Base-by-base conservation (phyloP, 2,329 filamentous ascomycete species). In the Penicillium sp. region DNA sequence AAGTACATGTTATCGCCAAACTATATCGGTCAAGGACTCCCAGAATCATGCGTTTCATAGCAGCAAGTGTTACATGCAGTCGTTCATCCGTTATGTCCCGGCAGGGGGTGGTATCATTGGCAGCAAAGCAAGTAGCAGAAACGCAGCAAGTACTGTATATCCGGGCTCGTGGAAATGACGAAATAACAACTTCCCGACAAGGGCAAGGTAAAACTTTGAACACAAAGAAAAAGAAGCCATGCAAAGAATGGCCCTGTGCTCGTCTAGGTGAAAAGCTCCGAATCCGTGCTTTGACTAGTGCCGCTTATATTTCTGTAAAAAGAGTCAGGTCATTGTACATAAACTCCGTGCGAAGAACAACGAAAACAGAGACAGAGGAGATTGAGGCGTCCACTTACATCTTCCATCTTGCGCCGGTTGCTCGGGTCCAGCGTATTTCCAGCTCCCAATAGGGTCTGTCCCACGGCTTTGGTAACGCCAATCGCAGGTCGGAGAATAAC, bases 401-500 rank as follows among this genome's bases (percentile, higher is more conserved):
- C 93, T 69, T 96, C 91, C 70, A 92, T 87, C 72, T 90, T 87
- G 69, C 91, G 84, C 71, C 89, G 80, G 72, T 96, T 93, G 61
- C 87, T 83, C 54, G 90, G 89, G 79, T 99, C 95, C 67, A 99
- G 81, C 49, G 90, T 87, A 75, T 99, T 99, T 0, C 92, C 96
- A 14, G 93, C 94, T 5, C 96, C 95, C 78, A 98, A 83, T 59
- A 99, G 79, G 39, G 94, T 92, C 79, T 96, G 91, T 9, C 92
- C 91, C 51, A 96, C 87, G 0, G 89, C 94, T 75, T 94, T 94
- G 37, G 89, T 92, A 7, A 92, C 91, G 0, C 94, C 96, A 68
- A 98, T 92, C 3, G 92, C 91, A 7, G 95, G 95, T 56, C 93
- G 82, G 66, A 99, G 86, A 53, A 99, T 89, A 19, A 98, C 91